A percentile compares a stretch with the other conserved stretches of the same genome.
These are phyloP conservation scores for Erigeron canadensis DNA, from an alignment of 129 eudicot genomes.

Conservation along the genomic window DNA sequence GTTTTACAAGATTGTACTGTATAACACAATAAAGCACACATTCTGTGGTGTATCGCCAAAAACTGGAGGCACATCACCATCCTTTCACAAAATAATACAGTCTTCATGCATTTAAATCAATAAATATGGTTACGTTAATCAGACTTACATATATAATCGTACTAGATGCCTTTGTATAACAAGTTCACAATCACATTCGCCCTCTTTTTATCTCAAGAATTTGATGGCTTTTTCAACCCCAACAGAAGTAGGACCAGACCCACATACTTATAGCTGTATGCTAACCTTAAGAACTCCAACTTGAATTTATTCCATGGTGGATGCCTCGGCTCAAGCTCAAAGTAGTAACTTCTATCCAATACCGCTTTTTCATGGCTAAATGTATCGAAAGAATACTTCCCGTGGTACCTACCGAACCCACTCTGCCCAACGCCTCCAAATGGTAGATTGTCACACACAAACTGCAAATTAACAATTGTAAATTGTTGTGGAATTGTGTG, in stretches of 20 bases:
- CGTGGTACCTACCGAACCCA: conserved; percentile 94
- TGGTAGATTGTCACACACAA: conserved; percentile 64
- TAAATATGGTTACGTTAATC: too few species aligned
- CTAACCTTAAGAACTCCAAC: conserved; percentile 67
- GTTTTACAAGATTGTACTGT: too few species aligned
- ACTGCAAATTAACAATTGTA: conserved; percentile 43
- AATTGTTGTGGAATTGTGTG: neutral
- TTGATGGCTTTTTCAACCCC: conserved; percentile 53
- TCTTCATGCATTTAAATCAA: neutral
- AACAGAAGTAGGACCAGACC: conserved; percentile 58
- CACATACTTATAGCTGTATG: conserved; percentile 52
- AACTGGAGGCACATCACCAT: too few species aligned
- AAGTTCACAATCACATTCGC: conserved; percentile 5
- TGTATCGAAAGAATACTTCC: conserved; percentile 87
- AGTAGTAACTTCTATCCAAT: conserved; percentile 54
- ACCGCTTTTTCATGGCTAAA: conserved; percentile 96
- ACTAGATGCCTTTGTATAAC: neutral
- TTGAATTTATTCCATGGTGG: conserved; percentile 90
- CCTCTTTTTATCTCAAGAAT: neutral
- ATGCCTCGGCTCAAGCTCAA: conserved; percentile 79
- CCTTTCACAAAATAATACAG: neutral
- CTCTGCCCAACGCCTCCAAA: conserved; percentile 98
- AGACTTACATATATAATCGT: neutral
- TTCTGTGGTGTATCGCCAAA: too few species aligned
- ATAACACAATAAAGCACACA: too few species aligned